Evolutionary conservation across 495 filamentous ascomycete species (phyloP).

Genomic region (Aspergillus indologenus): DNA sequence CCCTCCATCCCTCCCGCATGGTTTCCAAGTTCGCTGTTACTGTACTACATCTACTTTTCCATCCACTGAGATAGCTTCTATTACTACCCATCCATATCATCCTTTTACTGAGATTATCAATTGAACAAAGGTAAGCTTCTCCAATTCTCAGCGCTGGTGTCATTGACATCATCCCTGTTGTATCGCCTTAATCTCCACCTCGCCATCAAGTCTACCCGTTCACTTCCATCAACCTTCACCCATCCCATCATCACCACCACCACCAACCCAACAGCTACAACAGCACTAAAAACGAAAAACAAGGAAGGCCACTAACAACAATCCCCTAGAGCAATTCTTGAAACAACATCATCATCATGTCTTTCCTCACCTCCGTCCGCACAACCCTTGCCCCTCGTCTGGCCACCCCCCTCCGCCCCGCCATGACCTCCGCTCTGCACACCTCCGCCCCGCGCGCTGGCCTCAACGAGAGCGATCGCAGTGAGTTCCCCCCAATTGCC

Average conservation of each 20-base stretch:
- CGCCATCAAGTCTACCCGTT: not conserved
- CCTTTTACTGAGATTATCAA: not conserved
- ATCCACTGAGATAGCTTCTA: not conserved
- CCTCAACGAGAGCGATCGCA: slow-evolving; percentile 35
- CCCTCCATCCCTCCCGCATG: not conserved
- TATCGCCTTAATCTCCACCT: too few species aligned
- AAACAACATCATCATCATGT: slow-evolving; percentile 19
- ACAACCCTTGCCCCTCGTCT: slow-evolving; percentile 21
- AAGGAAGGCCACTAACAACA: not conserved
- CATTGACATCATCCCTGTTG: too few species aligned
- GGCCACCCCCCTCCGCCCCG: slow-evolving; percentile 13
- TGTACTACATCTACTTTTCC: not conserved
- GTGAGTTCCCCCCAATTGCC: slow-evolving; percentile 20
- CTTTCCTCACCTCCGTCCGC: slow-evolving; percentile 32
- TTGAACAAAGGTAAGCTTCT: not conserved
- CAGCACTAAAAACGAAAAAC: not conserved
- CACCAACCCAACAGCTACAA: not conserved
- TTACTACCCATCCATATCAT: not conserved
- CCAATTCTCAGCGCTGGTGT: not conserved
- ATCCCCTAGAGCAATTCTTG: not conserved
- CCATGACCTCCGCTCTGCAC: slow-evolving; percentile 24
- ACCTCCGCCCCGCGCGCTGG: slow-evolving; percentile 24
- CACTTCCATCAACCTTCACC: not conserved
- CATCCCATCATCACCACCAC: not conserved
- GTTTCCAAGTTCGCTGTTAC: not conserved